Evolutionary conservation across 805 yeast genomes (phyloP), one percentile per base, ranked within the genome.

Genomic region (Cyberlindnera samutprakarnensis): DNA sequence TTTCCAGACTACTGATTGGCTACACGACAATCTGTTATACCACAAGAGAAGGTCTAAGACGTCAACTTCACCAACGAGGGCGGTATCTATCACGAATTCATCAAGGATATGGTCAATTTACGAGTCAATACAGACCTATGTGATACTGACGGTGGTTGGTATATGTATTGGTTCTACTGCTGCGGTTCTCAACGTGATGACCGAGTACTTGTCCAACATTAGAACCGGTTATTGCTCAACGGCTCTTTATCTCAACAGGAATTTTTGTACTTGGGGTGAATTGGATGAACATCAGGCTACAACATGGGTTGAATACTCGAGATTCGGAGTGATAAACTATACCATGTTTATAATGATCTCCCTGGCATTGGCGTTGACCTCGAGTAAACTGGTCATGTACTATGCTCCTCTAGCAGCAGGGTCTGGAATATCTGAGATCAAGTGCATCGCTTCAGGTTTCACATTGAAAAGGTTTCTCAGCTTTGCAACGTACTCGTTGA

Each of bases 371-470:
- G 82, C 92, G 3, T 54, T 66, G 7, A 43, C 67, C 9, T 78
- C 95, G 1, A 85, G 90, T 0, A 51, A 67, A 11, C 50, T 87
- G 22, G 95, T 94, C 28, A 66, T 73, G 42, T 53, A 54, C 11
- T 76, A 74, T 44, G 88, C 95, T 0, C 95, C 95, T 1, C 67
- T 78, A 32, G 97, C 98, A 2, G 94, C 97, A 2, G 99, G 99
- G 1, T 83, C 95, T 6, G 99, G 99, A 0, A 94, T 92, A 31
- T 82, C 96, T 12, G 99, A 92, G 57, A 90, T 92, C 52, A 92
- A 94, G 57, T 83, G 92, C 52, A 87, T 92, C 41, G 85, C 88
- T 1, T 78, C 94, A 0, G 99, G 99, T 0, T 94, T 88, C 53
- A 73, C 70, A 18, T 69, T 82, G 62, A 69, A 75, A 17, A 86